Evolutionary conservation across 2,329 filamentous ascomycete species (phyloP), one percentile per base, ranked within the genome.

Genomic region (Cercospora sp.): DNA sequence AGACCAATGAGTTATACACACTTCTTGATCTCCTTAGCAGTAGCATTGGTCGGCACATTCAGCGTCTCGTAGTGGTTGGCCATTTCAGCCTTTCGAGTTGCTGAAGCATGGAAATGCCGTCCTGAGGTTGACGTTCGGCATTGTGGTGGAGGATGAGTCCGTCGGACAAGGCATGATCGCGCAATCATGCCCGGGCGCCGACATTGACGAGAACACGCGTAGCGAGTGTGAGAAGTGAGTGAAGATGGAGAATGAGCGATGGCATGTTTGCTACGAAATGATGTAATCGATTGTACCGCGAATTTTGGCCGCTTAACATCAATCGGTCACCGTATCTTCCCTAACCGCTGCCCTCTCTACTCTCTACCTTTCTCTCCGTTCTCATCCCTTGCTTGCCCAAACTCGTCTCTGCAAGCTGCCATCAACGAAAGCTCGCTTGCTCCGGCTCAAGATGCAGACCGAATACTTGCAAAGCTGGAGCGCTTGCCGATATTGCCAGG

Each of bases 1-100:
- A 26, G 23, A 26, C 23, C 23, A 26, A 26, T 26, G 23, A 26
- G 23, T 26, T 26, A 26, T 26, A 26, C 23, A 30, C 7, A 30
- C 90, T 91, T 94, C 80, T 98, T 98, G 69, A 98, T 94, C 63
- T 97, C 92, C 8, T 84, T 83, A 0, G 87, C 81, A 16, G 91
- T 88, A 48, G 94, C 94, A 71, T 86, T 86, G 51, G 85, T 84
- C 0, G 87, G 81, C n/a, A 99, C 80, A 51, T 90, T 87, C 62
- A 99, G 86, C 48, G 90, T 89, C 75, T 94, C 91, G 80, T 99
- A 99, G 81, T 96, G 91, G 69, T 89, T 93, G 73, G 79, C 76
- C 30, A 80, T 33, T 58, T 74, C 69, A 69, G 69, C 68, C 64
- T 60, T 57, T 58, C 53, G 70, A 48, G 51, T 42, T 53, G 66